Conservation (phyloP, 306 rosid species). For the Quercus mongolica region DNA sequence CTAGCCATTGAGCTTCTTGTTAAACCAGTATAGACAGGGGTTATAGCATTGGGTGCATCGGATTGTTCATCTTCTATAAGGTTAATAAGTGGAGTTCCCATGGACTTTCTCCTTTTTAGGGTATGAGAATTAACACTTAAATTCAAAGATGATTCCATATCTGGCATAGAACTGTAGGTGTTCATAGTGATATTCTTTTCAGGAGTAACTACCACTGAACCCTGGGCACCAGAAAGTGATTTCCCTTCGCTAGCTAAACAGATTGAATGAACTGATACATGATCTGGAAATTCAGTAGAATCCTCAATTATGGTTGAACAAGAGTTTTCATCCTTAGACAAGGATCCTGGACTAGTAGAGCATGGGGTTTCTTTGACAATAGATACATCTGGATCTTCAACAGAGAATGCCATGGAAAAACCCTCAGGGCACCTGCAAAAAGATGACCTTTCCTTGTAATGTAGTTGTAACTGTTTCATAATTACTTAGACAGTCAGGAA, state of each 20-base stretch:
- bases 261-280: slow-evolving; percentile 21
- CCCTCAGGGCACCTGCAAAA: slow-evolving; percentile 50
- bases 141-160: slow-evolving; percentile 58
- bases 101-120: slow-evolving; percentile 66
- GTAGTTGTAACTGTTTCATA: background rate
- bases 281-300: slow-evolving; percentile 42
- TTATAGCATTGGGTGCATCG: slow-evolving; percentile 33
- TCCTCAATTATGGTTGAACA: slow-evolving; percentile 49
- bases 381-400: slow-evolving; percentile 51
- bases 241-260: slow-evolving; percentile 25
- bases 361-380: slow-evolving; percentile 56
- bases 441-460: slow-evolving; percentile 23
- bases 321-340: slow-evolving; percentile 41
- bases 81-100: slow-evolving; percentile 31
- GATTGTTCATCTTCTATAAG: slow-evolving; percentile 43
- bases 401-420: slow-evolving; percentile 27
- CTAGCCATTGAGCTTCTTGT: slow-evolving; percentile 22
- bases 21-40: slow-evolving; percentile 26
- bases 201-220: slow-evolving; percentile 50
- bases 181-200: slow-evolving; percentile 39
- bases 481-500: background rate
- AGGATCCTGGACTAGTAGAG: slow-evolving; percentile 43
- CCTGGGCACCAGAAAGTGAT: slow-evolving; percentile 35
- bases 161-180: slow-evolving; percentile 31
- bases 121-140: slow-evolving; percentile 79